Evolutionary conservation across 2,329 filamentous ascomycete genomes (phyloP).

Genomic region (Cytospora paraplurivora): DNA sequence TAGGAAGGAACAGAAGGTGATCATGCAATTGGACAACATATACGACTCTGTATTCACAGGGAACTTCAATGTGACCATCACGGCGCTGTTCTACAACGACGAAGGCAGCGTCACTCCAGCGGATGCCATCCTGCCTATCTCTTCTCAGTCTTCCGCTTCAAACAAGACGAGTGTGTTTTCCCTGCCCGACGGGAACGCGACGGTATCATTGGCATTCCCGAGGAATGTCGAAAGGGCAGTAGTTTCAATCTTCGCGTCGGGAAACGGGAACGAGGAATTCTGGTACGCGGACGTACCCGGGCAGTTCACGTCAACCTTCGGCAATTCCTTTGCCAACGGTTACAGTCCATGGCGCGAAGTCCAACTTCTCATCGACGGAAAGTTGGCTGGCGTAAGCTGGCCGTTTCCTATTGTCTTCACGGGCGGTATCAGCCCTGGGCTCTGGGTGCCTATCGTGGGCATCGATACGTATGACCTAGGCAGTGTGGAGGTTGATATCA

Average conservation of each 20-base stretch:
- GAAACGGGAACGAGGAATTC: slow-evolving; percentile 76
- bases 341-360: slow-evolving; percentile 79
- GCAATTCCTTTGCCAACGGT: slow-evolving; percentile 58
- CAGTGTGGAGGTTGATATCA: slow-evolving; percentile 81
- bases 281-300: slow-evolving; percentile 80
- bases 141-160: slow-evolving; percentile 51
- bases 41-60: slow-evolving; percentile 72
- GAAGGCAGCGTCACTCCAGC: slow-evolving; percentile 50
- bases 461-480: slow-evolving; percentile 76
- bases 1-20: slow-evolving; percentile 68
- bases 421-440: slow-evolving; percentile 72
- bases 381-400: slow-evolving; percentile 76
- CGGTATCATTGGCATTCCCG: slow-evolving; percentile 62
- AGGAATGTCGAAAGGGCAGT: slow-evolving; percentile 69
- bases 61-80: slow-evolving; percentile 71
- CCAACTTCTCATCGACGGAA: slow-evolving; percentile 72
- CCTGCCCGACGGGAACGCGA: slow-evolving; percentile 63
- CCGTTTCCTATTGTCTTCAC: slow-evolving; percentile 83
- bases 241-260: slow-evolving; percentile 73
- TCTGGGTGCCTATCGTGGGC: slow-evolving; percentile 78
- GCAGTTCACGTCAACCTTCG: slow-evolving; percentile 61
- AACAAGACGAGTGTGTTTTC: slow-evolving; percentile 66
- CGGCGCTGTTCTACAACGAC: slow-evolving; percentile 67
- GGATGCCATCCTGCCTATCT: slow-evolving; percentile 69
- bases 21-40: slow-evolving; percentile 78